Base-by-base conservation (phyloP, 1,139 yeast species). In the Suhomyces choctaworum region DNA sequence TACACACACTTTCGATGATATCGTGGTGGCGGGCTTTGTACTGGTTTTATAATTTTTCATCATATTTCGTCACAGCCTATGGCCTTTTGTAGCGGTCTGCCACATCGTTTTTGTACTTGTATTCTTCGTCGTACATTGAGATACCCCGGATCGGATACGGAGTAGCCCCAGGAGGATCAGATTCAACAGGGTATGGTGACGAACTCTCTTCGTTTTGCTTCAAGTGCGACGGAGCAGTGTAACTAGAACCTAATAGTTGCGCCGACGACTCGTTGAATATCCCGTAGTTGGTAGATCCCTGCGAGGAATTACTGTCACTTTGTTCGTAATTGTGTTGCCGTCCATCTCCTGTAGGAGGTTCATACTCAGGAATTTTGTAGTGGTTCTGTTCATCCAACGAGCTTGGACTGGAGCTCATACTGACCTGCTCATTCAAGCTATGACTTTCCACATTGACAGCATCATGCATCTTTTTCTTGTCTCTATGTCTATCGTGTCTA, bases 91-190 rank as follows among this genome's bases (percentile, higher is more conserved):
- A 13, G 21, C 8, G 13, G 11, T 19, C 25, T 7, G n/a, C 28
- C n/a, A 10, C 16, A 4, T 31, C 22, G 10, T 16, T 12, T 5
- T 25, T 19, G 17, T 24, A 40, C n/a, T 31, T 30, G 14, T 30
- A 39, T 21, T 40, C 42, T 10, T 34, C 42, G 20, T 37, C 50
- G 31, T 36, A 52, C 36, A 47, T 41, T 14, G 58, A 54, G 3
- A 55, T 48, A 3, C 58, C 60, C 13, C 60, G 37, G 2, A 52
- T 46, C 1, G 60, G 60, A 29, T 55, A 54, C 7, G 60, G 60
- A 1, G 48, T 26, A 12, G 26, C 17, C 11, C 31, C 36, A 2
- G 32, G 29, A 12, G 28, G 25, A 3, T 22, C 26, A 7, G 29
- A 31, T 13, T 27, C 25, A 12, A 33, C 14, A 9, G 39, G 40